Evolutionary conservation across 1,139 yeast genomes (phyloP).

Genomic region (Debaryomyces sp.): DNA sequence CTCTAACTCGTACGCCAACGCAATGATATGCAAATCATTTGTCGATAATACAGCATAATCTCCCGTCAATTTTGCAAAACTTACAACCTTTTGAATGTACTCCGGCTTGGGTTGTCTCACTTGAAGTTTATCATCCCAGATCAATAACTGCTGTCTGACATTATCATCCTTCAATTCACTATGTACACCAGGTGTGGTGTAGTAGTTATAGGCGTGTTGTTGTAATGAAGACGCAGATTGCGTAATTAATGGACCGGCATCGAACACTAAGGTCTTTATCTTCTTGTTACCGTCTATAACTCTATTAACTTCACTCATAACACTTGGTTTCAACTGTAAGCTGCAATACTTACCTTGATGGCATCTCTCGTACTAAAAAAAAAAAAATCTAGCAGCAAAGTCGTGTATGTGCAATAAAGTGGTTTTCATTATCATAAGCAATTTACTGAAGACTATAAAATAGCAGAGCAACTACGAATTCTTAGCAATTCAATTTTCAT

Average conservation of each 20-base stretch:
- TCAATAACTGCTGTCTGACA: constrained; percentile 71
- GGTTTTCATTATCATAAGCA: constrained; percentile 1
- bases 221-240: constrained; percentile 78
- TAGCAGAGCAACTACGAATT: not conserved
- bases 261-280: constrained; percentile 69
- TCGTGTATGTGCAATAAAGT: not conserved
- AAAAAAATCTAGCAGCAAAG: constrained; percentile 1
- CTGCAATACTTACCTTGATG: not conserved
- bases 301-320: not conserved
- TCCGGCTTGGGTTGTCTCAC: constrained; percentile 76
- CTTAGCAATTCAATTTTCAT: not conserved
- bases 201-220: constrained; percentile 67
- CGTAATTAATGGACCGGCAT: constrained; percentile 93
- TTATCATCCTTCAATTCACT: constrained; percentile 85
- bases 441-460: not conserved
- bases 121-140: constrained; percentile 72
- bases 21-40: constrained; percentile 91
- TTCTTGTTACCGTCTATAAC: constrained; percentile 9
- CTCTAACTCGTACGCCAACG: constrained; percentile 87
- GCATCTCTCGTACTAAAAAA: constrained; percentile 2
- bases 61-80: constrained; percentile 87
- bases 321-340: not conserved
- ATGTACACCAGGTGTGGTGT: constrained; percentile 90
- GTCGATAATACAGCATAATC: constrained; percentile 85
- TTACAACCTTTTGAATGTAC: constrained; percentile 64